Evolutionary conservation across 345 rosid genomes (phyloP), one percentile per base, ranked within the genome.

Genomic region (Barbarea vulgaris): DNA sequence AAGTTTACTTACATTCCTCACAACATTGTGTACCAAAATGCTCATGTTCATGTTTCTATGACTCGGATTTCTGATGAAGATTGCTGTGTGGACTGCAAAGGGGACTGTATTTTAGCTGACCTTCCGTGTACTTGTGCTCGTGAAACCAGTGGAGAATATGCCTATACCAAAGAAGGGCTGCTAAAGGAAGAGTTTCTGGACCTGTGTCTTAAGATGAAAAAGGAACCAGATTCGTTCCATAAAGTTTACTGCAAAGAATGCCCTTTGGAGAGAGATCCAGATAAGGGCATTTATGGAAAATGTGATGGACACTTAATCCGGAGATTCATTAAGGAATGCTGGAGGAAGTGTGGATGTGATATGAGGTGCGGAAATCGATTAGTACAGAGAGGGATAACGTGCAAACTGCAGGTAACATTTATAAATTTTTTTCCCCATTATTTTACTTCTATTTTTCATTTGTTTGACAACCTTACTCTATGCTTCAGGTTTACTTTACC

Each of bases 301-400:
- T 91, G 98, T 83, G 89, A 86, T 68, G 96, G 98, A 15, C 98
- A 93, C 59, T 67, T 88, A 83, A 61, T 89, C 44, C 82, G 91
- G 77, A 91, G 87, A 84, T 93, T 93, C 72, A 84, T 91, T 42
- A 93, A 93, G 74, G 97, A 94, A 78, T 94, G 97, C 66, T 91
- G 98, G 97, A 84, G 73, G 68, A 91, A 88, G 83, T 94, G 98
- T 78, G 97, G 96, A 55, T 91, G 96, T 55, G 52, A 77, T 65
- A 85, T 84, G 96, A 69, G 52, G 22, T 94, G 98, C 76, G 92
- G 92, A 63, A 94, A 94, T 80, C 85, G 97, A 44, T 69, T 87
- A 12, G 93, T 94, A 19, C 95, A 90, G 72, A 81, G 96, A 69
- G 98, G 98, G 56, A 85, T 94, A 61, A 77, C 57, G 27, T 72